A percentile compares a stretch with the other conserved stretches of the same genome.
Evolutionary conservation across 164 flowering plant species (phyloP).

Genomic region (Liquidambar formosana): DNA sequence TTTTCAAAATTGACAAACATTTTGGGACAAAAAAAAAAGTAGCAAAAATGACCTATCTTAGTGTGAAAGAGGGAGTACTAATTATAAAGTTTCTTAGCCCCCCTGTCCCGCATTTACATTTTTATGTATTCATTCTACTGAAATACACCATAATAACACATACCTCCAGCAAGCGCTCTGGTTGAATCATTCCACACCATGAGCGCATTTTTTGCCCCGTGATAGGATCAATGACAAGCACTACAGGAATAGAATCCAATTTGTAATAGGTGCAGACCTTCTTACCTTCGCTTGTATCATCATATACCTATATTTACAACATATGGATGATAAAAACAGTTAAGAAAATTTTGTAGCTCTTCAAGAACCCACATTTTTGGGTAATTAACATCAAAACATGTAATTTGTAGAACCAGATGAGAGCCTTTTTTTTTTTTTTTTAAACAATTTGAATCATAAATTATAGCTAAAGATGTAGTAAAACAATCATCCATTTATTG

Average conservation of each 20-base stretch:
- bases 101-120: neutral
- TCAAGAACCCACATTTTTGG: no score
- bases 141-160: neutral
- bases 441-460: no score
- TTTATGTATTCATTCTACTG: neutral
- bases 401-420: no score
- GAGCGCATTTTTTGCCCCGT: conserved; percentile 95
- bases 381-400: no score
- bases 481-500: no score
- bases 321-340: neutral
- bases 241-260: conserved; percentile 70
- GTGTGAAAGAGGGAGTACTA: no score
- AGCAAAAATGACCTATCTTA: no score
- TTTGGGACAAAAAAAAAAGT: no score
- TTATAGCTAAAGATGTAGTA: no score
- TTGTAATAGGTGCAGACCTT: conserved; percentile 95
- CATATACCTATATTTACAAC: conserved; percentile 60
- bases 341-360: neutral
- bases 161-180: conserved; percentile 91
- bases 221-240: conserved; percentile 88
- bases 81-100: neutral
- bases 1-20: no score
- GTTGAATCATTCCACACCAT: conserved; percentile 90
- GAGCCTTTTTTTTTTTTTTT: no score
- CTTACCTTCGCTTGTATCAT: conserved; percentile 88